A percentile compares a stretch with the other conserved stretches of the same genome.
Evolutionary conservation across 495 filamentous ascomycete species (phyloP).

Genomic region (Neurospora sublineolata): DNA sequence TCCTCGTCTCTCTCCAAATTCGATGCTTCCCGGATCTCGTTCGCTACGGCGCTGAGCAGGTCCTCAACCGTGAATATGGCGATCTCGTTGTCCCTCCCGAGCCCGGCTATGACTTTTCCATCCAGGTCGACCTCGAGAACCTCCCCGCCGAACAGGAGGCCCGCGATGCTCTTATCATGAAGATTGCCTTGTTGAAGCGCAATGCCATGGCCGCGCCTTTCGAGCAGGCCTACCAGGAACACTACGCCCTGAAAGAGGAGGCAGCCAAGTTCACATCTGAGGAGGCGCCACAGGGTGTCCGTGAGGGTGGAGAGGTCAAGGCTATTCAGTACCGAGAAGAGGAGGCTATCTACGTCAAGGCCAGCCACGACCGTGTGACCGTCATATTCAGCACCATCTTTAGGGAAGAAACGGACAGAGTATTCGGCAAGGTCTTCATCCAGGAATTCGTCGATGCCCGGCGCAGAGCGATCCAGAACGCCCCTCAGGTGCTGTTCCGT

Average conservation of each 20-base stretch:
- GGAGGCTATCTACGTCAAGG: constrained; percentile 99
- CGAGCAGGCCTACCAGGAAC: constrained; percentile 89
- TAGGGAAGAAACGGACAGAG: constrained; percentile 89
- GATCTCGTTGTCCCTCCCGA: constrained; percentile 81
- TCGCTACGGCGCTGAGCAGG: constrained; percentile 79
- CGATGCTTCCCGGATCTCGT: constrained; percentile 90
- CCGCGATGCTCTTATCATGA: constrained; percentile 71
- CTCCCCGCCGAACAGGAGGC: constrained; percentile 71
- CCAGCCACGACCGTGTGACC: constrained; percentile 89
- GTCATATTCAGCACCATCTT: constrained; percentile 99
- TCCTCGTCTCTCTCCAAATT: constrained; percentile 83
- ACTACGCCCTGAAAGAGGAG: constrained; percentile 71
- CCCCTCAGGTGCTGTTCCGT: constrained; percentile 93
- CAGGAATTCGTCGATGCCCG: constrained; percentile 95
- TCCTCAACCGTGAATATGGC: constrained; percentile 89
- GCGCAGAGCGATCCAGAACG: constrained; percentile 90
- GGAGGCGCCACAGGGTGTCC: constrained; percentile 76
- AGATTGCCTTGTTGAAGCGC: constrained; percentile 81
- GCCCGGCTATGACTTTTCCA: constrained; percentile 86
- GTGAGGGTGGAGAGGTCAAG: constrained; percentile 86
- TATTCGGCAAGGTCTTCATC: constrained; percentile 92
- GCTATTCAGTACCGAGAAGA: constrained; percentile 96
- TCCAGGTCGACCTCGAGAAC: constrained; percentile 76
- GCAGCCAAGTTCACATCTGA: constrained; percentile 85
- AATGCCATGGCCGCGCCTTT: constrained; percentile 98